phyloP scores from a whole-genome alignment of 2,329 filamentous ascomycete species.

The Hypoxylon sp. region DNA sequence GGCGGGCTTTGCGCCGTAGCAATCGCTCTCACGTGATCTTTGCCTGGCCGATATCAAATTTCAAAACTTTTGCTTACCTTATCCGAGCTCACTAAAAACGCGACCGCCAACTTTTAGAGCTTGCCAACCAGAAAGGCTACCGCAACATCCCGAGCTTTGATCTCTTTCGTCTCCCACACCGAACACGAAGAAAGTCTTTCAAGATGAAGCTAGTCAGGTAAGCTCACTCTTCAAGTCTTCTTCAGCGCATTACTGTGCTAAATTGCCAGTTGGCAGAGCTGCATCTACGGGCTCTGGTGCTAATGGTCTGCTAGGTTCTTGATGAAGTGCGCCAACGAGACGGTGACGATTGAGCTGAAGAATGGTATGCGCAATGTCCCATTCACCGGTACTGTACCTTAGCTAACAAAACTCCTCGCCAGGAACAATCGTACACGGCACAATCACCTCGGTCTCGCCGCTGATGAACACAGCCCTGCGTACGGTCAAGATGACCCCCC shows the following conservation, averaged over 20 bases:
- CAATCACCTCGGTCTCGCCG: constrained; percentile 93
- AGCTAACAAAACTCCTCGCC: constrained; percentile 21
- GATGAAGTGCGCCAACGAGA: constrained; percentile 99
- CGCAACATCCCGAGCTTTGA: constrained; percentile 4
- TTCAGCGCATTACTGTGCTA: constrained; percentile 55
- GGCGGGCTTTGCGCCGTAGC: no score
- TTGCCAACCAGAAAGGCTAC: constrained; percentile 7
- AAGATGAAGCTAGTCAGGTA: constrained; percentile 98
- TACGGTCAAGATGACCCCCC: constrained; percentile 94
- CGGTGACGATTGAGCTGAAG: constrained; percentile 97
- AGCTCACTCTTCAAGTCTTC: constrained; percentile 49
- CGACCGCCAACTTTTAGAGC: constrained; percentile 19
- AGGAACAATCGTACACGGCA: constrained; percentile 97
- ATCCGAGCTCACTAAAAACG: constrained; percentile 24
- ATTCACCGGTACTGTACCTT: background rate
- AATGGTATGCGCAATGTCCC: constrained; percentile 72
- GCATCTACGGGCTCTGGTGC: constrained; percentile 44
- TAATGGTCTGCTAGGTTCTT: constrained; percentile 74
- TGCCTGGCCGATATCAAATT: constrained; percentile 17
- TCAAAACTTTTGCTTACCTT: constrained; percentile 19
- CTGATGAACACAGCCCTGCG: constrained; percentile 98
- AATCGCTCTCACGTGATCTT: background rate
- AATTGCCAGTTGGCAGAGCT: constrained; percentile 49
- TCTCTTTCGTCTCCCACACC: background rate
- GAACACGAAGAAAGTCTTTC: constrained; percentile 39